These are phyloP conservation scores for Nowakowskiella sp. DNA, from an alignment of 192 early-diverging fungal species.

Conservation along the genomic window DNA sequence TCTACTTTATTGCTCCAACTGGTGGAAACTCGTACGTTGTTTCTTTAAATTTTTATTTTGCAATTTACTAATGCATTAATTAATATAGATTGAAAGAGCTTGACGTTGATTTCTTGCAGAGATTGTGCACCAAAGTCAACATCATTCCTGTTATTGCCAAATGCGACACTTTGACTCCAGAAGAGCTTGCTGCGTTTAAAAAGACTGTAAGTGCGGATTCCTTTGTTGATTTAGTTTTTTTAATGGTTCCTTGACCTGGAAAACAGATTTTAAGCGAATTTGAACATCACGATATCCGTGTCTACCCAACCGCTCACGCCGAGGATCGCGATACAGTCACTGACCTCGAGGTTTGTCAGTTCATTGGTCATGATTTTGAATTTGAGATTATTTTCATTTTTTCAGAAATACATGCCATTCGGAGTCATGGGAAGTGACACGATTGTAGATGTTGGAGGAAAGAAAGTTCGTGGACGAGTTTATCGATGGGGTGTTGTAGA, in stretches of 20 bases:
- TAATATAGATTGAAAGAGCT: slow-evolving; percentile 34
- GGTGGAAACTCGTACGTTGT: slow-evolving; percentile 57
- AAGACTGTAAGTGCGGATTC: slow-evolving; percentile 47
- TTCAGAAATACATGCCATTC: slow-evolving; percentile 79
- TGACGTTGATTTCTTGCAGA: slow-evolving; percentile 88
- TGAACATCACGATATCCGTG: slow-evolving; percentile 50
- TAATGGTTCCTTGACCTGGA: background rate
- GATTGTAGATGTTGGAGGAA: slow-evolving; percentile 72
- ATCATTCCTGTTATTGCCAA: slow-evolving; percentile 95
- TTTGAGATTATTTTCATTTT: background rate
- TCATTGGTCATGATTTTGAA: background rate
- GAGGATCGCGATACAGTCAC: slow-evolving; percentile 62
- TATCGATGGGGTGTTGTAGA: slow-evolving; percentile 97
- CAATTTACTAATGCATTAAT: slow-evolving; percentile 7
- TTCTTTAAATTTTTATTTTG: slow-evolving; percentile 5
- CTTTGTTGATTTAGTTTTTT: background rate
- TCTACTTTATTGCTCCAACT: slow-evolving; percentile 97
- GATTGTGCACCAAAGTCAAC: slow-evolving; percentile 85
- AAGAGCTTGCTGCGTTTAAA: slow-evolving; percentile 83
- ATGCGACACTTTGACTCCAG: slow-evolving; percentile 83
- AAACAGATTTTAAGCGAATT: slow-evolving; percentile 56
- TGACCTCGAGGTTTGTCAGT: slow-evolving; percentile 39
- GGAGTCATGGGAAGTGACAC: slow-evolving; percentile 90
- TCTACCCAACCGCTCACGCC: slow-evolving; percentile 66
- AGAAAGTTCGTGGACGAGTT: slow-evolving; percentile 80